Base-by-base conservation (phyloP, 495 filamentous ascomycete genomes). In the Penicillium bovifimosum region DNA sequence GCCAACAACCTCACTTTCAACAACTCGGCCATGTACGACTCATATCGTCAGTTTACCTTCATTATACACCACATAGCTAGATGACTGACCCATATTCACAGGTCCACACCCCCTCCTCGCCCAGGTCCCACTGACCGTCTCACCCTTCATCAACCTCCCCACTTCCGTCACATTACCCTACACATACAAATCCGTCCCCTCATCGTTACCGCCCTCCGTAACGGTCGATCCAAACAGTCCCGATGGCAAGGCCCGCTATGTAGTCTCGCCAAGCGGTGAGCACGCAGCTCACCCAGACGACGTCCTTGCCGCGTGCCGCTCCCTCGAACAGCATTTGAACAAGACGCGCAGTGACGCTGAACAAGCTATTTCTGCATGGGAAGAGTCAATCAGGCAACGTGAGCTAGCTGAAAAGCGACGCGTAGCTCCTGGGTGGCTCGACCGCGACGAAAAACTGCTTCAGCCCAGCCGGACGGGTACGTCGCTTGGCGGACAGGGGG, bases 351-450 rank as follows among this genome's bases (percentile, higher is more conserved):
- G 70, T 0, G 80, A 86, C 31, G 86, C 88, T 0, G 79, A 85
- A 38, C 71, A 75, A 36, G 76, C 78, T n/a, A 71, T 96, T 42
- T 70, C 69, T 42, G 79, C 77, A 8, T 87, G 93, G 76, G 85
- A 92, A 59, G 80, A 83, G 56, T 73, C 76, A 3, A 85, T 92
- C 52, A 68, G 70, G 39, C 83, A 88, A 43, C 77, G 86, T 42
- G 93, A 97, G 51, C 72, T 98, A 50, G 89, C 88, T 31, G 93
- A 97, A 80, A 96, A 96, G 77, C 69, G 93, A 47, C 77, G 90
- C 16, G 78, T 96, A 31, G 93, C 93, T 35, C 93, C 93, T 13
- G 93, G 93, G 1, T 98, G 92, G 88, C 70, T 98, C 60, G 93
- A 98, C 66, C 86, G 88, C 32, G 88, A 96, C 26, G 85, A 87